Conservation (phyloP, 2,329 filamentous ascomycete genomes). For the Colletotrichum acutatum region DNA sequence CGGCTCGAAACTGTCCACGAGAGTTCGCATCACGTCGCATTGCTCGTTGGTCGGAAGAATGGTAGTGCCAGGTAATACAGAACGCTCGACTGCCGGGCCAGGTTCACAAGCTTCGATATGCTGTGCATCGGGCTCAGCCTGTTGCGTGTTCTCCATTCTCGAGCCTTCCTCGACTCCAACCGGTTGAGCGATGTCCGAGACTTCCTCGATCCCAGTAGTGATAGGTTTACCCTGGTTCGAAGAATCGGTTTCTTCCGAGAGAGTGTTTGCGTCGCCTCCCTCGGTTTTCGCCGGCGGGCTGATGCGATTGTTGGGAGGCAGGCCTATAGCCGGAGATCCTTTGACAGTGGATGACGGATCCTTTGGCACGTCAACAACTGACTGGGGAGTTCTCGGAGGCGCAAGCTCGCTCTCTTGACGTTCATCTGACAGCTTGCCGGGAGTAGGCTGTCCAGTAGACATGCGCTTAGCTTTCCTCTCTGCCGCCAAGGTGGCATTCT, state of each 20-base stretch:
- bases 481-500: conserved; percentile 56
- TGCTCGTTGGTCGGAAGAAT: background rate
- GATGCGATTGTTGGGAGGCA: background rate
- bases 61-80: background rate
- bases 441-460: conserved; percentile 40
- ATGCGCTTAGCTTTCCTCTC: conserved; percentile 50
- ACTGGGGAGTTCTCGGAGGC: conserved; percentile 19
- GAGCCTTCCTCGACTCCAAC: background rate
- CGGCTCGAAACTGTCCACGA: background rate
- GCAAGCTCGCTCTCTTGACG: background rate
- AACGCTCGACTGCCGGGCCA: background rate
- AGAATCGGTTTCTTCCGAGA: background rate
- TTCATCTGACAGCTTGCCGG: conserved; percentile 9
- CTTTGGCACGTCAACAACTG: conserved; percentile 33
- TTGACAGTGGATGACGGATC: conserved; percentile 29
- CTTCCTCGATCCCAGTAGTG: background rate
- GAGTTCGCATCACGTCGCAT: background rate
- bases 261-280: background rate
- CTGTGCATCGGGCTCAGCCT: background rate
- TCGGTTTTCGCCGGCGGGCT: background rate
- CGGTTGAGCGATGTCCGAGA: too few species aligned
- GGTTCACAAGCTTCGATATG: background rate
- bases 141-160: background rate
- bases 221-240: background rate
- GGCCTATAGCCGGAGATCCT: conserved; percentile 9